Conservation (phyloP, 805 yeast genomes). For the Yamadazyma tumulicola region DNA sequence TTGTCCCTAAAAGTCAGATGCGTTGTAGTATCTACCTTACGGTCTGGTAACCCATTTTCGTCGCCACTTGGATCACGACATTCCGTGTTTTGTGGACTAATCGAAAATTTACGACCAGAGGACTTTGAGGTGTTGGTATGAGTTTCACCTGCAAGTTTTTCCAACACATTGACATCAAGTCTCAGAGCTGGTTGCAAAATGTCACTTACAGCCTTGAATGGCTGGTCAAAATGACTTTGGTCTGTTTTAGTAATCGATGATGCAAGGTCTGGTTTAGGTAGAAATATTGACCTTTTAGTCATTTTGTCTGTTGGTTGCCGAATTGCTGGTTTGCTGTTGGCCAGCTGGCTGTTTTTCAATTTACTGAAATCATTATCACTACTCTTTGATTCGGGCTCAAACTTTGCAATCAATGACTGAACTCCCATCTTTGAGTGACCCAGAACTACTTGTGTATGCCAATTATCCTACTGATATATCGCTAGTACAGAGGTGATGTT, state of each 20-base stretch:
- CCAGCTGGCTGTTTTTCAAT: neutral
- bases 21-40: too few relatives aligned
- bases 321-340: neutral
- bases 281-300: conserved; percentile 2
- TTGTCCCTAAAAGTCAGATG: too few relatives aligned
- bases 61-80: too few relatives aligned
- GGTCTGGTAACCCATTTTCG: too few relatives aligned
- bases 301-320: neutral
- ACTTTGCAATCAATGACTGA: conserved; percentile 8
- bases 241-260: conserved; percentile 3
- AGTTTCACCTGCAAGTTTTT: neutral
- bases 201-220: neutral
- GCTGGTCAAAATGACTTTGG: neutral
- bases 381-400: conserved; percentile 3
- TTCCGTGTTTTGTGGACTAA: too few relatives aligned
- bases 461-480: too few relatives aligned
- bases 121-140: too few relatives aligned
- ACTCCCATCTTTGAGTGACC: conserved; percentile 6
- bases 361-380: too few relatives aligned
- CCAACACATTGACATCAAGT: neutral
- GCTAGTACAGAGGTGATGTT: too few relatives aligned
- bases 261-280: conserved; percentile 7
- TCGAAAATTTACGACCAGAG: too few relatives aligned
- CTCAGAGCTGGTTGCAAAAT: neutral
- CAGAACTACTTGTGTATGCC: too few relatives aligned